These are phyloP conservation scores for Terfezia claveryi DNA, from an alignment of 495 filamentous ascomycete genomes.

Conservation along the genomic window DNA sequence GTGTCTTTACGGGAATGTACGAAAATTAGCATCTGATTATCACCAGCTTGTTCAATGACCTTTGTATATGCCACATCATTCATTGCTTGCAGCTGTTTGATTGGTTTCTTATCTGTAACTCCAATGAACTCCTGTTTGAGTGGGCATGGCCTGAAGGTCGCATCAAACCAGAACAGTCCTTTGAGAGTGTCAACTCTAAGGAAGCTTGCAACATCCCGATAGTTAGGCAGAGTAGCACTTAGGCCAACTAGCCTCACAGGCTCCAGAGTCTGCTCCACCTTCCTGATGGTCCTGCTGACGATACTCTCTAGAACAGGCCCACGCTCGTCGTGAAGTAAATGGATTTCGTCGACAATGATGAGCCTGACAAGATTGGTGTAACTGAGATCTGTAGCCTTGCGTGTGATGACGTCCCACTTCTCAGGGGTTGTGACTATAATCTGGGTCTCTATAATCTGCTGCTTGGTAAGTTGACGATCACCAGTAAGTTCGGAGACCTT, in stretches of 20 bases:
- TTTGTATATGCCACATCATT: slow-evolving; percentile 98
- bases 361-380: slow-evolving; percentile 93
- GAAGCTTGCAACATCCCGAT: slow-evolving; percentile 89
- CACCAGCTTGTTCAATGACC: slow-evolving; percentile 86
- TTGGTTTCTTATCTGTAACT: slow-evolving; percentile 91
- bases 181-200: slow-evolving; percentile 69
- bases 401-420: slow-evolving; percentile 97
- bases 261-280: slow-evolving; percentile 80
- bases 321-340: slow-evolving; percentile 91
- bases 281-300: slow-evolving; percentile 79
- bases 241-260: slow-evolving; percentile 77
- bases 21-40: slow-evolving; percentile 94
- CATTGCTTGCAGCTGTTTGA: slow-evolving; percentile 98
- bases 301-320: slow-evolving; percentile 94
- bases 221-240: slow-evolving; percentile 90
- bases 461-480: slow-evolving; percentile 94
- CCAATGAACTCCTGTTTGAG: slow-evolving; percentile 94
- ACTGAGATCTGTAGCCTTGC: slow-evolving; percentile 88
- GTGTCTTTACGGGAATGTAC: slow-evolving; percentile 97
- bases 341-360: slow-evolving; percentile 94
- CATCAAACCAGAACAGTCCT: slow-evolving; percentile 90
- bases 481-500: slow-evolving; percentile 84
- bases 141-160: slow-evolving; percentile 79
- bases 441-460: slow-evolving; percentile 93
- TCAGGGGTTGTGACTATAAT: slow-evolving; percentile 97